Base-by-base conservation (phyloP, 495 filamentous ascomycete species). In the Bacidia gigantensis region DNA sequence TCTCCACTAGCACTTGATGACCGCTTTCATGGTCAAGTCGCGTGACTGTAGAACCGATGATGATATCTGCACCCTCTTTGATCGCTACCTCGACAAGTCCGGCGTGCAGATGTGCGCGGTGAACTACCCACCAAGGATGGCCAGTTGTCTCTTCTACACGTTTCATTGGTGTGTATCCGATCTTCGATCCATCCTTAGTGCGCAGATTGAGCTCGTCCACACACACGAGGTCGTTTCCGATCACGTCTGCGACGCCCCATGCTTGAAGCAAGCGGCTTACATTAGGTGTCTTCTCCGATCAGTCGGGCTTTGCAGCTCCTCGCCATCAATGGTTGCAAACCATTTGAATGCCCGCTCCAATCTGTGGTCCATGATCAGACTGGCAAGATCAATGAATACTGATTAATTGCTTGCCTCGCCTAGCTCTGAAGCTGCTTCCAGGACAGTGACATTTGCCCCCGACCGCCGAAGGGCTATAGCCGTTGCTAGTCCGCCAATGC, bases 401-500 rank as follows among this genome's bases (percentile, higher is more conserved):
- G 14, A 23, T 25, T 26, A 0, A 11, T n/a, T n/a, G 26, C n/a
- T 24, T 59, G 73, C 72, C 59, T 78, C 75, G 26, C 68, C 67
- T 24, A 78, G 67, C 32, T 67, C 61, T 39, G 64, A 55, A 12
- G 76, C 70, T 24, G 68, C 61, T 57, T 82, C 78, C 42, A 81
- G 71, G 18, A 82, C 62, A 0, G 67, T 72, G 12, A 86, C 81
- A 2, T 65, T 57, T 58, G 84, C 81, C 32, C 82, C 82, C n/a
- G 80, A 73, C 22, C 83, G 74, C 11, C 72, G 71, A 23, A 79
- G 68, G 10, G 81, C 68, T 54, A 85, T 82, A 1, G 80, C 79
- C 1, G 75, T 74, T 10, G 75, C 75, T 44, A 88, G 69, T 5
- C 83, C 83, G n/a, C 79, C 79, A 26, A 87, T 76, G 17, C 83